Evolutionary conservation across 345 rosid genomes (phyloP).

Genomic region (Murraya paniculata): DNA sequence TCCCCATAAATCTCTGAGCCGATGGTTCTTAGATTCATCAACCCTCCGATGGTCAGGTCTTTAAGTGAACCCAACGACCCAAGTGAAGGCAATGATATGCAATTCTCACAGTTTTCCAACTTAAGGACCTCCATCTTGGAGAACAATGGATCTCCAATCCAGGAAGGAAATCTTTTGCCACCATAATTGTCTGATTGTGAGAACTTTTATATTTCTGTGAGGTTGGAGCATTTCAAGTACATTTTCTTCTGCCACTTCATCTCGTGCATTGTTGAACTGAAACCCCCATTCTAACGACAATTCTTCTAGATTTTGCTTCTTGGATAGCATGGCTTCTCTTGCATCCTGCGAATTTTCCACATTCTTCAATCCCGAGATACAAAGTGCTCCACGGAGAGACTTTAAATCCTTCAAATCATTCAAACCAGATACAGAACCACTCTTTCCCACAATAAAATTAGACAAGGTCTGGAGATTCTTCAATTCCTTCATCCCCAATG

Average conservation of each 20-base stretch:
- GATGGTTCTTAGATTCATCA: no score
- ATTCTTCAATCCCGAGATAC: background rate
- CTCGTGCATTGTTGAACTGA: background rate
- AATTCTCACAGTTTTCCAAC: background rate
- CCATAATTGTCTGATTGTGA: background rate
- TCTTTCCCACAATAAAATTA: background rate
- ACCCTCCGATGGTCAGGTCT: background rate
- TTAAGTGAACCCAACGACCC: background rate
- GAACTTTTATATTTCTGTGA: background rate
- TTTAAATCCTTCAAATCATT: background rate
- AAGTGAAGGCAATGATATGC: background rate
- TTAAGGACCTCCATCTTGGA: background rate
- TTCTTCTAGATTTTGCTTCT: background rate
- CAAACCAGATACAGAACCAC: background rate
- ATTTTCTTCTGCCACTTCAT: background rate
- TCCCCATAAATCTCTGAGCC: no score
- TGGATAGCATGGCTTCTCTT: background rate
- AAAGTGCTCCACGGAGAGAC: background rate
- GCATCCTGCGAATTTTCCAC: rapidly evolving
- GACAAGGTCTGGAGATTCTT: background rate
- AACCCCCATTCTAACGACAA: background rate
- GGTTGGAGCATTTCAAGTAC: background rate
- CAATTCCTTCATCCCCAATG: background rate
- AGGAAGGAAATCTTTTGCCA: background rate
- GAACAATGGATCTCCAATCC: background rate